Conservation (phyloP, 805 yeast genomes). For the Blastobotrys muscicola region DNA sequence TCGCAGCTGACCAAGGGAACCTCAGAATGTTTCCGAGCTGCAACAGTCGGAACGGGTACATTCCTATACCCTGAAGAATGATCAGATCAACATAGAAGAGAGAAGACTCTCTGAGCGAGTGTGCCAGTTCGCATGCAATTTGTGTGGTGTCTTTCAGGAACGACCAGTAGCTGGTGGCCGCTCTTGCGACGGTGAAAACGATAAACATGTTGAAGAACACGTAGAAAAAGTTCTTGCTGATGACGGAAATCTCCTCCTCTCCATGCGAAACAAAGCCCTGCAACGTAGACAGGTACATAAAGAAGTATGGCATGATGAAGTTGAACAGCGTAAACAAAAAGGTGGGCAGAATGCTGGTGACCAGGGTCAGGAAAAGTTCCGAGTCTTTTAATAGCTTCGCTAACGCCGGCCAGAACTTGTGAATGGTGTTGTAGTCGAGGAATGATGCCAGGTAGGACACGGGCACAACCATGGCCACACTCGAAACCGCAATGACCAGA, state of each 20-base stretch:
- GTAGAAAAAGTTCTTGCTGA: slow-evolving; percentile 88
- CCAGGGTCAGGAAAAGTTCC: slow-evolving; percentile 65
- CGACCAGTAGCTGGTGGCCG: slow-evolving; percentile 74
- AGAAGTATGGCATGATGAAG: slow-evolving; percentile 73
- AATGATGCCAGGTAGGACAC: slow-evolving; percentile 79
- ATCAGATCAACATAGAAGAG: slow-evolving; percentile 85
- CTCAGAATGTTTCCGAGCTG: slow-evolving; percentile 68
- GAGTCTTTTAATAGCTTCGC: slow-evolving; percentile 57
- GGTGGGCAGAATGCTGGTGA: slow-evolving; percentile 86
- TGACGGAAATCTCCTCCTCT: slow-evolving; percentile 84
- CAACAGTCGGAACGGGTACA: slow-evolving; percentile 81
- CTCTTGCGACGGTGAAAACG: slow-evolving; percentile 90
- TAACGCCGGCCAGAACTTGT: slow-evolving; percentile 71
- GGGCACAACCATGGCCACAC: slow-evolving; percentile 70
- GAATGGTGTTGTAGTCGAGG: slow-evolving; percentile 67
- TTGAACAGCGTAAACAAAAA: slow-evolving; percentile 82
- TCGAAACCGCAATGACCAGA: slow-evolving; percentile 52
- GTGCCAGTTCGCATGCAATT: slow-evolving; percentile 78
- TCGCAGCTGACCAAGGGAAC: slow-evolving; percentile 56
- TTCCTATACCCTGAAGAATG: slow-evolving; percentile 70
- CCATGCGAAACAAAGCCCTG: slow-evolving; percentile 91
- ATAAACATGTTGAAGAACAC: slow-evolving; percentile 88
- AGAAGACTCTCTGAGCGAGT: slow-evolving; percentile 68
- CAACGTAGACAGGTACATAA: slow-evolving; percentile 67
- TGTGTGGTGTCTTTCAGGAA: slow-evolving; percentile 81